Percentiles rank a stretch among this genome's conserved stretches.
Conservation (phyloP, 805 yeast genomes). For the Barnettozyma wickerhamii region DNA sequence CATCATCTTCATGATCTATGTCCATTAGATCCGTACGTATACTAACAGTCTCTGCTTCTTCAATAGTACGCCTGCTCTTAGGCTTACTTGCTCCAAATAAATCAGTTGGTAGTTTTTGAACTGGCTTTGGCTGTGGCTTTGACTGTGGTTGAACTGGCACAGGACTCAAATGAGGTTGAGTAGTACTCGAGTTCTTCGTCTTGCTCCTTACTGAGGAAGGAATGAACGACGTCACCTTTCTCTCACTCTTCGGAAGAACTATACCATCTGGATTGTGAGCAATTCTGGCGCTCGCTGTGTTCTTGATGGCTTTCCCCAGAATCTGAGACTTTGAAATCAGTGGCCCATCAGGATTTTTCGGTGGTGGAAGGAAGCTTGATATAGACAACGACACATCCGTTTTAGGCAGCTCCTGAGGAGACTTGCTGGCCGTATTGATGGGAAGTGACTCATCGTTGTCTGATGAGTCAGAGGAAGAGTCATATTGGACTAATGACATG, state of each 20-base stretch:
- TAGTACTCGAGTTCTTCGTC: no score
- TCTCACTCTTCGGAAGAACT: conserved; percentile 10
- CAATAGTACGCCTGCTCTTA: not conserved
- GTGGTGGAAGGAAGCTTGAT: conserved; percentile 23
- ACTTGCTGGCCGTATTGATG: not conserved
- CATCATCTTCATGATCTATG: conserved; percentile 5
- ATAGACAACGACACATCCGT: conserved; percentile 11
- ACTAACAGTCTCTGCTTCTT: not conserved
- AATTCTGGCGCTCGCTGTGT: conserved; percentile 10
- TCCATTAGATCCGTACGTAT: conserved; percentile 6
- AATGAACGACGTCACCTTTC: conserved; percentile 18
- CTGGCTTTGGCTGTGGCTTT: not conserved
- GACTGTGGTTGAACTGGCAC: not conserved
- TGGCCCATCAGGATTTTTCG: conserved; percentile 15
- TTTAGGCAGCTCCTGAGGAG: not conserved
- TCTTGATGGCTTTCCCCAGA: conserved; percentile 17
- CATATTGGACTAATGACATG: conserved; percentile 12
- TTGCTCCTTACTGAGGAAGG: conserved; percentile 21
- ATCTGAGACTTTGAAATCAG: conserved; percentile 9
- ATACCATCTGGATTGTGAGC: conserved; percentile 20
- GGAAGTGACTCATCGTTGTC: conserved; percentile 2
- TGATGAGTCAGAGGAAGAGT: conserved; percentile 9
- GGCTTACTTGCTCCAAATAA: conserved; percentile 4
- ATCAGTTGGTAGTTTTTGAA: not conserved
- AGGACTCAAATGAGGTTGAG: no score